These are phyloP conservation scores for Penicillium diatomitis DNA, from an alignment of 495 filamentous ascomycete genomes.

Conservation along the genomic window DNA sequence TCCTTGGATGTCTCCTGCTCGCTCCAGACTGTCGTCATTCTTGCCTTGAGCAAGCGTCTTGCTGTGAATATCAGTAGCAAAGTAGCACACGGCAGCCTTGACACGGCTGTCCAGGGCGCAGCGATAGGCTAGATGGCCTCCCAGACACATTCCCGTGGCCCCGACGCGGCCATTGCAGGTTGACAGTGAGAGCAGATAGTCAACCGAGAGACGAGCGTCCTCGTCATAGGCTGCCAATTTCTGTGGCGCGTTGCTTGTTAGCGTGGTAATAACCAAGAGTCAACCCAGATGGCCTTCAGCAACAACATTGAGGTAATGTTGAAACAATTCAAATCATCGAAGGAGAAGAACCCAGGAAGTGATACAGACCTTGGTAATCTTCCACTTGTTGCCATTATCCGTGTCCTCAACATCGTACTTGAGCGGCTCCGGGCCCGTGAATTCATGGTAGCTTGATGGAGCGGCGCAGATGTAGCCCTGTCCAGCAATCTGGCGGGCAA, in stretches of 20 bases:
- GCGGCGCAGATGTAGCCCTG: slow-evolving; percentile 92
- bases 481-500: slow-evolving; percentile 84
- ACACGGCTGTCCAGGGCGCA: slow-evolving; percentile 73
- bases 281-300: too few relatives aligned
- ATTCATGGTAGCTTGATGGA: slow-evolving; percentile 88
- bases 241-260: slow-evolving; percentile 22
- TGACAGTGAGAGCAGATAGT: slow-evolving; percentile 59
- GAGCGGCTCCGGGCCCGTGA: slow-evolving; percentile 75
- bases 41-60: slow-evolving; percentile 62
- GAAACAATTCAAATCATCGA: background rate
- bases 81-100: slow-evolving; percentile 73
- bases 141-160: slow-evolving; percentile 90
- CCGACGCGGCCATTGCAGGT: slow-evolving; percentile 85
- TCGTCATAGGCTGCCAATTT: slow-evolving; percentile 84
- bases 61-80: slow-evolving; percentile 85
- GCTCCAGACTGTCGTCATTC: slow-evolving; percentile 54
- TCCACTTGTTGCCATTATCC: slow-evolving; percentile 78
- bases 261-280: too few relatives aligned
- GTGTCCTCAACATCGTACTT: slow-evolving; percentile 84
- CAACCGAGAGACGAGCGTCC: slow-evolving; percentile 66
- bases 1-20: slow-evolving; percentile 66
- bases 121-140: slow-evolving; percentile 81
- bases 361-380: slow-evolving; percentile 58
- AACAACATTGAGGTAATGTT: background rate
- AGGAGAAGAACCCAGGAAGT: background rate